Conservation (phyloP, 2,329 filamentous ascomycete genomes). For the Trichoderma lentiforme region DNA sequence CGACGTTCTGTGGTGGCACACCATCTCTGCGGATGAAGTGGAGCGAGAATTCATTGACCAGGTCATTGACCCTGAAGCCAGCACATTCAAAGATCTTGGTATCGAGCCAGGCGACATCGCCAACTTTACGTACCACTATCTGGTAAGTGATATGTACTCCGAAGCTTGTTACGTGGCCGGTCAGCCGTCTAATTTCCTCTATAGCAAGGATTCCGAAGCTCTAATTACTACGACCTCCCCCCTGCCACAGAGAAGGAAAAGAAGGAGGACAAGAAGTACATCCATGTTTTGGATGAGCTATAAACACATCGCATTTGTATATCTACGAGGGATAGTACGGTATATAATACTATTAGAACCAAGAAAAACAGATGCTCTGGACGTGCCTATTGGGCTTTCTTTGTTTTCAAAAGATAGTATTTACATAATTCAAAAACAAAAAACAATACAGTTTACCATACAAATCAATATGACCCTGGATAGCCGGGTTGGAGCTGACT, state of each 20-base stretch:
- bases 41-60: constrained; percentile 94
- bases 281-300: constrained; percentile 89
- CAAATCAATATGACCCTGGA: background rate
- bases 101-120: constrained; percentile 86
- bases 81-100: constrained; percentile 91
- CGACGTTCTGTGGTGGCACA: constrained; percentile 83
- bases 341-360: constrained; percentile 9
- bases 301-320: constrained; percentile 38
- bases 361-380: background rate
- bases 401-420: background rate
- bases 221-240: constrained; percentile 86
- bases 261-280: constrained; percentile 91
- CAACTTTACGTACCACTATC: constrained; percentile 87
- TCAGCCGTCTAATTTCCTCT: constrained; percentile 30
- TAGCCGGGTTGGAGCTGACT: background rate
- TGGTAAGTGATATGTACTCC: constrained; percentile 56
- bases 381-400: background rate
- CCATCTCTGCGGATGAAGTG: constrained; percentile 77
- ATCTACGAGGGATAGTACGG: background rate
- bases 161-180: background rate
- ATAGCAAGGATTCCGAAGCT: constrained; percentile 86
- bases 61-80: constrained; percentile 81
- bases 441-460: background rate
- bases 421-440: background rate
- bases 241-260: constrained; percentile 93